Base-by-base conservation (phyloP, 1,284 basidiomycete genomes). In the Marasmius sp. region DNA sequence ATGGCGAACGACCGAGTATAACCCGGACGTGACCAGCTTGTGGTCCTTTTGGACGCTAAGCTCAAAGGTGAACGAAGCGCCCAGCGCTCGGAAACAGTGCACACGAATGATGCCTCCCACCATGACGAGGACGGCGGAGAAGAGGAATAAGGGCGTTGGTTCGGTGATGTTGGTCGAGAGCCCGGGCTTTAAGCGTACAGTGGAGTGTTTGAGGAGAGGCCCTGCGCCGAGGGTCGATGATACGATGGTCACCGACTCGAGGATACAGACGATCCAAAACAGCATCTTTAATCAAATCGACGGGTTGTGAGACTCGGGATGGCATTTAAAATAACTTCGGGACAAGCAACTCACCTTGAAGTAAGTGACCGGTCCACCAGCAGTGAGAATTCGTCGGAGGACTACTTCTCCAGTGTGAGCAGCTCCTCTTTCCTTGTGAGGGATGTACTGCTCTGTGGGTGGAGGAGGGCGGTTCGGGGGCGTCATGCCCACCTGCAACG, bases 1-100 rank as follows among this genome's bases (percentile, higher is more conserved):
- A 62, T 75, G 71, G 0, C 74, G 66, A 5, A 75, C 71, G 43
- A 73, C 8, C 3, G 62, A 43, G 63, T 75, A 75, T 36, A 57
- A 57, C 1, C 71, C 72, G 0, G 57, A 11, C 1, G 71, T 75
- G 51, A 74, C 61, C 38, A 75, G 71, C 18, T 51, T 50, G 22
- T 74, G 73, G 1, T 63, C 39, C 22, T 66, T 64, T 8, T 64
- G 70, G 38, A 74, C 67, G 47, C 65, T 57, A 9, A 75, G 64
- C 11, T 72, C 66, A 22, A 70, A 73, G 1, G 72, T 75, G 51
- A 75, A 75, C 8, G 20, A 60, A 27, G 18, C 43, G 34, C 27
- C 61, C 57, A 18, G 62, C 41, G 22, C 20, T 9, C 34, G 57
- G 33, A 48, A 37, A 34, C 47, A 49, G 8, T 58, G 43, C 8